Evolutionary conservation across 768 basidiomycete species (phyloP), one percentile per base, ranked within the genome.

Genomic region (Artomyces pyxidatus): DNA sequence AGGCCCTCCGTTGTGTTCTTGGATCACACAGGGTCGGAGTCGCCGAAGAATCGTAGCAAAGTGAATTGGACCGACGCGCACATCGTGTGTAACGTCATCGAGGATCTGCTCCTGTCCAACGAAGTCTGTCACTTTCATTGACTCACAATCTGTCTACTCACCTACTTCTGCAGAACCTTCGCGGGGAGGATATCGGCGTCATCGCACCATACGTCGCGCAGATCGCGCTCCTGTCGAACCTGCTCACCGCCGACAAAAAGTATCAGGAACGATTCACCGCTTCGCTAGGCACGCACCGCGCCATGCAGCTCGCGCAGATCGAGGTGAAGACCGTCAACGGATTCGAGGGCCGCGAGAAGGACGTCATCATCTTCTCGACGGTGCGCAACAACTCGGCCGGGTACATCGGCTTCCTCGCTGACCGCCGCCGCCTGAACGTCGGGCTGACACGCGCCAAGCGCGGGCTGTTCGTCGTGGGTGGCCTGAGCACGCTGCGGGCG

Each of bases 271-370:
- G 81, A 0, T 85, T 91, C 61, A 63, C 66, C 32, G 60, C 65
- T 6, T 73, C 78, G 0, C 71, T 94, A 21, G 91, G 90, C 19
- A 65, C 73, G 12, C 73, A 74, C 40, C 80, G 89, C 22, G 80
- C 74, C 17, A 69, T 76, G 66, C 81, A 93, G 55, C 63, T 90
- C 6, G 60, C 68, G 0, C 63, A 76, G 45, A 75, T 96, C 45
- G 92, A 95, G 64, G 77, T 95, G 59, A 89, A 88, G 69, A 95
- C 92, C 0, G 92, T 96, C 12, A 92, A 96, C 58, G 92, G 92
- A 17, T 96, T 94, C 63, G 90, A 96, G 64, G 92, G 92, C 11
- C 76, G 90, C 39, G 90, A 96, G 69, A 95, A 95, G 68, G 85
- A 90, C 26, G 80, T 95, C 37, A 88, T 96, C 54, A 74, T 96